Evolutionary conservation across 345 rosid genomes (phyloP), one percentile per base, ranked within the genome.

Genomic region (Populus ilicifolia): DNA sequence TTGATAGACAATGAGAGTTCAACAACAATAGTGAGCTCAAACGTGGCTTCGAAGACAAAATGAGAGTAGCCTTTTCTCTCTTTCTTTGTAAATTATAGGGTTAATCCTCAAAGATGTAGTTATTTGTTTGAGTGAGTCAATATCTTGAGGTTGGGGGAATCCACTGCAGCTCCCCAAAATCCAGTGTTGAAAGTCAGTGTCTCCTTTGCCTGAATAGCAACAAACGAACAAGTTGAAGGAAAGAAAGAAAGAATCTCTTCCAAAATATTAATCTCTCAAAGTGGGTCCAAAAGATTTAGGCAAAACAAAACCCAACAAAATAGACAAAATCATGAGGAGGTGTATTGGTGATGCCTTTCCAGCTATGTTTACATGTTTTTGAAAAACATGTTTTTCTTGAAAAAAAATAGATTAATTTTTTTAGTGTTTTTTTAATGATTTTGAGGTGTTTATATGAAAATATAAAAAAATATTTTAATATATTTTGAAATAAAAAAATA

Each of bases 1-100:
- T 33, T 78, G 84, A 84, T 64, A 5, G 84, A 75, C 38, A 43
- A 44, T 43, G 59, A 72, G 43, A 75, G 73, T 36, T 67, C 27
- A 23, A 9, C 70, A 67, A 33, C 48, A 72, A 52, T 3, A 54
- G 2, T 50, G 71, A 65, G 39, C 25, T 52, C 25, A 20, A 54
- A n/a, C 62, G 21, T 54, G 62, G 25, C 62, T 21, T 2, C 50
- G 5, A 44, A 44, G 50, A 44, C 41, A 44, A 44, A 44, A 13
- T 12, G 17, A 44, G 17, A 44, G 16, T 44, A 12, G 16, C 16
- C 4, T 33, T 33, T 33, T 33, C 35, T 33, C 35, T 33, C 35
- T 33, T 33, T 33, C 35, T 33, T 33, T 33, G 44, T 41, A 9
- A 41, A 41, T 41, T 41, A 2, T 41, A 41, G 44, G 13, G 44